phyloP scores from a whole-genome alignment of 495 filamentous ascomycete genomes.

The Corynascus novoguineensis region DNA sequence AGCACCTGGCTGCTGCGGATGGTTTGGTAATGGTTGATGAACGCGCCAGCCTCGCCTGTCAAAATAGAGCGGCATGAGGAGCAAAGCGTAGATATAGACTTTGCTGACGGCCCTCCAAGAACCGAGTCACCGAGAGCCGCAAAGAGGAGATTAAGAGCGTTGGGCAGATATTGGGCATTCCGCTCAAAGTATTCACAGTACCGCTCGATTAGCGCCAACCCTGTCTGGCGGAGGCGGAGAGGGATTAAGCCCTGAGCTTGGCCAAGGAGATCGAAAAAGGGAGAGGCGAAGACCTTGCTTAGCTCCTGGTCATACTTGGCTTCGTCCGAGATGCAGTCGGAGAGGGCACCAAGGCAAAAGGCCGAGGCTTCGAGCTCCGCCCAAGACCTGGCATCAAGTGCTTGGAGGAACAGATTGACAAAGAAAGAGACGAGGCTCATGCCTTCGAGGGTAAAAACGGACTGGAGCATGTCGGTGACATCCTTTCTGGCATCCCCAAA shows the following conservation, averaged over 20 bases:
- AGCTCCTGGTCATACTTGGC: constrained; percentile 60
- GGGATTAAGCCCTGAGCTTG: constrained; percentile 48
- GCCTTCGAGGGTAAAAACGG: constrained; percentile 66
- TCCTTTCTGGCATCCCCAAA: constrained; percentile 78
- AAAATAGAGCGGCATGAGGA: constrained; percentile 70
- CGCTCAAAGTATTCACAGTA: constrained; percentile 80
- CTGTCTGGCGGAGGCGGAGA: constrained; percentile 66
- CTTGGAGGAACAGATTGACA: constrained; percentile 55
- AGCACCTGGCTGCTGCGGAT: constrained; percentile 55
- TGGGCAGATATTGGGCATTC: constrained; percentile 62
- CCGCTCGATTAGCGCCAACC: constrained; percentile 68
- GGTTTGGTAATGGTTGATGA: constrained; percentile 69
- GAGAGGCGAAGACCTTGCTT: constrained; percentile 60
- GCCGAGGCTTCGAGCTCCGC: constrained; percentile 71
- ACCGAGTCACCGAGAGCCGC: constrained; percentile 59
- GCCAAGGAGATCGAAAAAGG: constrained; percentile 55
- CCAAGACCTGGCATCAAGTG: constrained; percentile 60
- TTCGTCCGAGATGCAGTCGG: constrained; percentile 68
- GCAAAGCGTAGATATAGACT: constrained; percentile 73
- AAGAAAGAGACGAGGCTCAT: constrained; percentile 64
- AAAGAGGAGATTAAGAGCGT: constrained; percentile 78
- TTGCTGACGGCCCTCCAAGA: constrained; percentile 67
- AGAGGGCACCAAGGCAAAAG: constrained; percentile 70
- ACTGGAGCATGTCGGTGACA: constrained; percentile 71
- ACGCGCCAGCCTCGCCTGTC: constrained; percentile 63